Conservation (phyloP, 2,329 filamentous ascomycete genomes). For the Nothopassalora personata region DNA sequence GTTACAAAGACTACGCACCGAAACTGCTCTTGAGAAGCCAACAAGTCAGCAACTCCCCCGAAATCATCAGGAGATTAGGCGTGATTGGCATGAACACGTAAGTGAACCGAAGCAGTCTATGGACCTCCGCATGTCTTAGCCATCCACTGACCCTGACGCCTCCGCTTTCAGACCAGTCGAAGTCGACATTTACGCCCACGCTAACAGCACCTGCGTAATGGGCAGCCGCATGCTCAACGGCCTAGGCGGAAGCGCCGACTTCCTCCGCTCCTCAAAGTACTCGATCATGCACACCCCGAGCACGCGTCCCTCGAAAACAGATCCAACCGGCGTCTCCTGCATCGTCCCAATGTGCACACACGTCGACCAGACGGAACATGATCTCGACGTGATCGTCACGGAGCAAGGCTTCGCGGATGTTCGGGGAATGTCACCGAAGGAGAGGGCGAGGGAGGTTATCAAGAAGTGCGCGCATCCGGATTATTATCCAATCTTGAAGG, state of each 20-base stretch:
- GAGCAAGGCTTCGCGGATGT: slow-evolving; percentile 78
- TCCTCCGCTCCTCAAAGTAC: slow-evolving; percentile 74
- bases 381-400: slow-evolving; percentile 81
- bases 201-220: slow-evolving; percentile 86
- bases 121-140: too few species aligned
- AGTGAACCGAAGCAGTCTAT: too few species aligned
- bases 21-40: slow-evolving; percentile 85
- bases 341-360: slow-evolving; percentile 95
- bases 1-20: slow-evolving; percentile 72
- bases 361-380: slow-evolving; percentile 88
- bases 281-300: slow-evolving; percentile 91
- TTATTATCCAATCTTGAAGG: slow-evolving; percentile 73
- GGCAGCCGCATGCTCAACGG: slow-evolving; percentile 83
- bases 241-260: slow-evolving; percentile 75
- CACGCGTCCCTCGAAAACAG: slow-evolving; percentile 72
- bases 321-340: slow-evolving; percentile 74
- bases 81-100: slow-evolving; percentile 88
- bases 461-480: slow-evolving; percentile 80
- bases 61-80: slow-evolving; percentile 81
- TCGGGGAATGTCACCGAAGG: slow-evolving; percentile 69
- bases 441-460: slow-evolving; percentile 80
- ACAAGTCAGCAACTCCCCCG: slow-evolving; percentile 80
- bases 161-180: slow-evolving; percentile 57
- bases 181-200: slow-evolving; percentile 91
- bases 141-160: too few species aligned